Evolutionary conservation across 192 early-diverging fungal genomes (phyloP), one percentile per base, ranked within the genome.

Genomic region (Gonapodya sp.): DNA sequence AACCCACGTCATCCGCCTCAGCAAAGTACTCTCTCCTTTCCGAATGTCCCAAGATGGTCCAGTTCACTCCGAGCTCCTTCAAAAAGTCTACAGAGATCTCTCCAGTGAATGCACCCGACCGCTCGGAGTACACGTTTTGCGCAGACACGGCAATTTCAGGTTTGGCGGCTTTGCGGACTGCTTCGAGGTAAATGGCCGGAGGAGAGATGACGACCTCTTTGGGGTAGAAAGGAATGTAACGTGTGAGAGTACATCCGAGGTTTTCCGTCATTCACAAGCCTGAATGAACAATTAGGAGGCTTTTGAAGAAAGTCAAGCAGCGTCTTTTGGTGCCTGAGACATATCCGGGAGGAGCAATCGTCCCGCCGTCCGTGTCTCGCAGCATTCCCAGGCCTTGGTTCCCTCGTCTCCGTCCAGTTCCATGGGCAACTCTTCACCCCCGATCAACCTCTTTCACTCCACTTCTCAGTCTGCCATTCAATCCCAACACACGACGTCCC

Each of bases 121-220:
- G 73, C 85, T 94, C 92, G 82, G 86, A 82, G 89, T 93, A 97
- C 86, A 92, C 89, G 93, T 99, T 99, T 88, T 99, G 96, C 81
- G 96, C 97, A 79, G 97, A 93, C 78, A 98, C 96, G 78, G 90
- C 93, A 83, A 98, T 92, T 74, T 94, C 93, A 82, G 85, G 36
- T 31, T 80, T 36, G 81, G 78, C 36, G 35, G 72, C 93, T 90
- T 89, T 84, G 81, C 93, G 92, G 80, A 95, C 94, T 81, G 92
- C 87, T 85, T 92, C 91, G 81, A 98, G 87, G 88, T 97, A 97
- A 79, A 96, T 90, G 81, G 93, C 89, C 79, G 98, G 98, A 35
- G 96, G 96, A 77, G 96, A 96, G 81, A 99, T 90, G 79, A 98
- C 98, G 78, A 99, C 96, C 91, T 99, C 97, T 94, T n/a, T n/a